Base-by-base conservation (phyloP, 495 filamentous ascomycete species). In the Aspergillus heteromorphus region DNA sequence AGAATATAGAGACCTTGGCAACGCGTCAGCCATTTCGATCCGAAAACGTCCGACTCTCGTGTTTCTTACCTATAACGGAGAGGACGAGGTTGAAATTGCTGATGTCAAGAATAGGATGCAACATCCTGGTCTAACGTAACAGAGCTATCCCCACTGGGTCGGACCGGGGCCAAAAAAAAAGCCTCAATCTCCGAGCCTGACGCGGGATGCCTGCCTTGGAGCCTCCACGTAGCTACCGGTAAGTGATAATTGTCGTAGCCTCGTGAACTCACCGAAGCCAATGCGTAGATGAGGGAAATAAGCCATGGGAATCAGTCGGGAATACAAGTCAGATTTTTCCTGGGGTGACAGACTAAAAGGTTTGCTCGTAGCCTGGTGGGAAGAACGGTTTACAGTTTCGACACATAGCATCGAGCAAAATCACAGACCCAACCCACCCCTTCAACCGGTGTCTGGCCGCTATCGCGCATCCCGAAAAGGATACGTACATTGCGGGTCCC, bases 21-120 rank as follows among this genome's bases (percentile, higher is more conserved):
- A 27, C 14, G 34, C 17, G 50, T 59, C 16, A 48, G 40, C 13
- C 11, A 17, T 36, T 14, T 50, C 38, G 20, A 19, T 36, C 7
- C 4, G 5, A 29, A 2, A 29, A 6, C 1, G 30, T 41, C 27
- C n/a, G 21, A 21, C 6, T n/a, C 5, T 7, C 14, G 31, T 14
- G 2, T 16, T 49, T 10, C 69, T 56, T 66, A 79, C 77, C 71
- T 45, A 73, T 57, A 10, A 83, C 68, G 0, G 72, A 65, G 25
- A 79, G 51, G 16, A 75, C 68, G 19, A 75, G 66, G 53, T 83
- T 83, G 10, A 81, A 65, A 54, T 74, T 74, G 63, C 73, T 80
- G 25, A 81, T 55, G 56, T 81, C 77, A 34, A 82, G 70, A 21
- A 72, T 73, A 17, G 79, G 78, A 66, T 72, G 68, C 49, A 74